These are phyloP conservation scores for Fusarium floridanum DNA, from an alignment of 2,329 filamentous ascomycete genomes.

Conservation along the genomic window DNA sequence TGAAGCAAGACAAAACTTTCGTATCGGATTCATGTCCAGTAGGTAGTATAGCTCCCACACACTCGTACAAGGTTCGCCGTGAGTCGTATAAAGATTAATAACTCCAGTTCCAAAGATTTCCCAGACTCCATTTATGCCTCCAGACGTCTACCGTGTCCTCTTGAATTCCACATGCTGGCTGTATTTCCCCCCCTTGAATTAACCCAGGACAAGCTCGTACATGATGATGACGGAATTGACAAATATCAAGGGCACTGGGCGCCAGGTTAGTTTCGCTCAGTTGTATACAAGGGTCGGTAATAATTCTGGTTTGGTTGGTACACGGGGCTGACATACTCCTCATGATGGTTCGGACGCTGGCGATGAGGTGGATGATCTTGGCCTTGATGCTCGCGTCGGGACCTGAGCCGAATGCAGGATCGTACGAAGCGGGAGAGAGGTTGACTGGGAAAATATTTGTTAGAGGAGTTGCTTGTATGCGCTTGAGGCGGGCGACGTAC, in stretches of 20 bases:
- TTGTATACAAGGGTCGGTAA: neutral
- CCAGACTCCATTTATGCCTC: constrained; percentile 40
- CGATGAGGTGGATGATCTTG: constrained; percentile 90
- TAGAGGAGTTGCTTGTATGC: constrained; percentile 15
- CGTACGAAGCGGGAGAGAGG: constrained; percentile 77
- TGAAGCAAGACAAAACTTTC: neutral
- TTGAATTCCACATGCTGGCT: constrained; percentile 10
- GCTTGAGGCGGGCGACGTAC: constrained; percentile 45
- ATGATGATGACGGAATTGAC: constrained; percentile 87
- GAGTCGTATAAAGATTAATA: constrained; percentile 31
- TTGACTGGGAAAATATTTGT: constrained; percentile 66
- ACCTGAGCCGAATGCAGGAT: constrained; percentile 82
- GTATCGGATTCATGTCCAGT: constrained; percentile 15
- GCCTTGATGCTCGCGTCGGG: constrained; percentile 84
- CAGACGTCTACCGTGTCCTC: constrained; percentile 35
- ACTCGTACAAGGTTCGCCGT: constrained; percentile 7
- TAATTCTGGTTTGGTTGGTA: neutral
- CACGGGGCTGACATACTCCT: constrained; percentile 70
- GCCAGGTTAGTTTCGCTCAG: constrained; percentile 15
- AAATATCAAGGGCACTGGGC: constrained; percentile 84
- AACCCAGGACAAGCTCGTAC: constrained; percentile 84
- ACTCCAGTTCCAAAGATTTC: constrained; percentile 32
- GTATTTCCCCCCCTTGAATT: constrained; percentile 44
- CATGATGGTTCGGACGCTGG: constrained; percentile 91
- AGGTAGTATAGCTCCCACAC: constrained; percentile 6